Base-by-base conservation (phyloP, 169 alveolate genomes). In the Ichthyophthirius multifiliis region DNA sequence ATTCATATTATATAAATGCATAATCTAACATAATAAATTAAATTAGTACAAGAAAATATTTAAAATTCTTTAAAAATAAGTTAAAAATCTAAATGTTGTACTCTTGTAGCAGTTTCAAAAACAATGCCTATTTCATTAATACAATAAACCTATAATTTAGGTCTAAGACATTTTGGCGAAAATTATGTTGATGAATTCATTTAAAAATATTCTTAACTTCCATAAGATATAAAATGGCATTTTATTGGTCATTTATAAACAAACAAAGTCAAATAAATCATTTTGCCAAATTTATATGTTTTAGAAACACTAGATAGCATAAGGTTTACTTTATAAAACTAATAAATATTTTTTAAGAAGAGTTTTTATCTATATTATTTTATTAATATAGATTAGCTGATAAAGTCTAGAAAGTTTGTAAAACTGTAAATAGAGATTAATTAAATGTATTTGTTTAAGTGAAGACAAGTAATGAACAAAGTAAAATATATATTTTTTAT, bases 161-260 rank as follows among this genome's bases (percentile, higher is more conserved):
- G 98, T n/a, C 94, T 90, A 16, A 77, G 94, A 76, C 90, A 84
- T 46, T 98, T 98, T 83, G 99, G 99, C 10, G 99, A 97, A 88
- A 98, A 96, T 76, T 95, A 94, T 83, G 94, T 96, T 3, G 97
- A 97, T 73, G 98, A 96, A 80, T 76, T 98, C 43, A 79, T 93
- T 20, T 92, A 87, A 83, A 98, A 97, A 90, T 89, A 97, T 45
- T 71, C 74, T 5, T 44, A 67, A 35, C 87, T 97, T 12, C 98
- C 98, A 45, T 74, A 83, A 27, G 96, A 96, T 64, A 96, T 97
- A 31, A 90, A 90, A 81, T 98, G 99, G 99, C 98, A 96, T 86
- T 96, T 96, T 83, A 96, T 97, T 34, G 99, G 99, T 5, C 98
- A 97, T 83, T 65, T 98, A 16, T 97, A 98, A 89, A 89, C 98